Evolutionary conservation across 1,284 basidiomycete species (phyloP), one percentile per base, ranked within the genome.

Genomic region (Puccinia triticina): DNA sequence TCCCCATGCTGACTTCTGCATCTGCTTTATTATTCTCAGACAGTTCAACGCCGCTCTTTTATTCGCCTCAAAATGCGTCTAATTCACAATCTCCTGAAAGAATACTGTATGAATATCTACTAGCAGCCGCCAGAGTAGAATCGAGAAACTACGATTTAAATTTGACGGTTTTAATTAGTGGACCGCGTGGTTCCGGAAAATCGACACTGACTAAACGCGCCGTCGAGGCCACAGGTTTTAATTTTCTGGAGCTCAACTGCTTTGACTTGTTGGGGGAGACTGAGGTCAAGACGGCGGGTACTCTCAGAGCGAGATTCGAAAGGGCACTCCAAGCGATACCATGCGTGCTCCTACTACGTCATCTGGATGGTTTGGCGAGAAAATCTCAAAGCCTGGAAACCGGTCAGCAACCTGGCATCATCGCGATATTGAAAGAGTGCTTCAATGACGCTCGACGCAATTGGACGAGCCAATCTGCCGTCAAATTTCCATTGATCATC

Each of bases 211-310:
- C 88, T 0, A 87, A 87, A 16, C 89, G 89, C 87, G 91, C 93
- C 1, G 91, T 93, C 2, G 89, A 90, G 69, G 86, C 87, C 5
- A 87, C 93, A 1, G 94, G 93, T 10, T 89, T 96, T 82, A 94
- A 95, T 87, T 83, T 95, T 32, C n/a, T 59, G 10, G 69, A 80
- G 26, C 67, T 96, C 64, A 92, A 96, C 84, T 96, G 94, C 86
- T 98, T 92, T 86, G 91, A 94, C 82, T 86, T 96, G 18, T 86
- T 96, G 16, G 93, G 92, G 0, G 96, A 98, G 82, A 93, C 90
- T 43, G 91, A 93, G 73, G 88, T 89, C 1, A 92, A 93, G 83
- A 94, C 94, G 0, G 93, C 95, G 85, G 94, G 90, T 0, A 90
- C 90, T 0, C 88, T 99, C 0, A 90, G 90, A 46, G 92, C 92